Evolutionary conservation across 352 stramenopile genomes (phyloP).

Genomic region (Globisporangium canariense): DNA sequence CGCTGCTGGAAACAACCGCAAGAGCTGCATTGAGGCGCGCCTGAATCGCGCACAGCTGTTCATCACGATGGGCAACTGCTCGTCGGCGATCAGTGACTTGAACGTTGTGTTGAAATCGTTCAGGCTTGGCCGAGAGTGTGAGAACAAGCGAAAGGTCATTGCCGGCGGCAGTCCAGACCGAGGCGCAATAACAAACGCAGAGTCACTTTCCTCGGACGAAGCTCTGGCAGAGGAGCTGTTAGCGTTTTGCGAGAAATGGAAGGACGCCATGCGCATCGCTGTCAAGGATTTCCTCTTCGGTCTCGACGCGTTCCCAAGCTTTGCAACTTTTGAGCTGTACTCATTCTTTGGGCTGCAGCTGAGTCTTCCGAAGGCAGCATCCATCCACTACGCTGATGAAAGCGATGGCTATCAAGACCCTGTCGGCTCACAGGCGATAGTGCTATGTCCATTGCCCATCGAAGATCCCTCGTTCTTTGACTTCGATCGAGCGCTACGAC

Average conservation of each 20-base stretch:
- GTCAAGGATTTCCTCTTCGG: constrained; percentile 55
- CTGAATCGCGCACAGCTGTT: constrained; percentile 58
- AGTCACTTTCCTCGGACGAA: constrained; percentile 21
- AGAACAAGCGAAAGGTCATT: background rate
- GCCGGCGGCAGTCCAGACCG: background rate
- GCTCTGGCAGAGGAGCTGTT: constrained; percentile 27
- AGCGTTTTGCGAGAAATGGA: constrained; percentile 48
- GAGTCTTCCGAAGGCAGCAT: constrained; percentile 11
- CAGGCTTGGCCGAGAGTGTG: background rate
- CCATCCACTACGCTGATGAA: background rate
- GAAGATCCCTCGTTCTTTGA: constrained; percentile 38
- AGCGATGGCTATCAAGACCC: background rate
- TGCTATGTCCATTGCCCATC: constrained; percentile 29
- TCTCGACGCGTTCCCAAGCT: constrained; percentile 37
- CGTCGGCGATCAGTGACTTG: constrained; percentile 35
- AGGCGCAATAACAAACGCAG: background rate
- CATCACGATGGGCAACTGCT: constrained; percentile 49
- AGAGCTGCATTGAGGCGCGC: constrained; percentile 29
- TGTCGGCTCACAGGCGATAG: background rate
- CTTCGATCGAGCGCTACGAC: constrained; percentile 23
- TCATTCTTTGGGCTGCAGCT: constrained; percentile 24
- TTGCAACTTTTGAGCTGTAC: constrained; percentile 28
- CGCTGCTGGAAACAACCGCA: background rate
- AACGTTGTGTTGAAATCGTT: constrained; percentile 17
- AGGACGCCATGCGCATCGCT: constrained; percentile 36